Base-by-base conservation (phyloP, 345 rosid species). In the Citrus australasica region DNA sequence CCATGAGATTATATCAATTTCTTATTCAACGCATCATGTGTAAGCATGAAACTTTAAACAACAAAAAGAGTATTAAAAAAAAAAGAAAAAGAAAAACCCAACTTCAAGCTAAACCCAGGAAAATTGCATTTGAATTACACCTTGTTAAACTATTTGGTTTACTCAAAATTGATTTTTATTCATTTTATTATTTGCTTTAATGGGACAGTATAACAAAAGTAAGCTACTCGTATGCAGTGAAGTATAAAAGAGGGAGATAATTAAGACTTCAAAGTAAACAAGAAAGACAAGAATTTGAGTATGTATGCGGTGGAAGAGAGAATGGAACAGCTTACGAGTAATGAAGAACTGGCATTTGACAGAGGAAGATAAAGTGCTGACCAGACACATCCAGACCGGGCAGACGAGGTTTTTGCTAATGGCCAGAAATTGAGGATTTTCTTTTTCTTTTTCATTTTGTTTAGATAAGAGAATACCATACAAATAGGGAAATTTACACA, bases 281-380 rank as follows among this genome's bases (percentile, higher is more conserved):
- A 65, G 10, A 24, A 25, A 14, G 35, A 42, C 32, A 14, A 69
- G 55, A 69, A 2, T 24, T 69, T 40, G 48, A 8, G 14, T 9
- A 32, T 30, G 11, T 6, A 16, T 3, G 60, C 62, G 32, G 62
- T 53, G 21, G 3, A 60, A 30, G 62, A 9, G 19, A 24, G 67
- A 73, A 9, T n/a, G 27, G 40, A 21, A 24, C 7, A 25, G 8
- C 78, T 16, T 74, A 75, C 61, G n/a, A 32, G 32, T 13, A 37
- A 13, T 5, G 70, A 64, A 22, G 53, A 11, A 64, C 58, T 75
- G 78, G 46, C 78, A 75, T 64, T 48, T 53, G 78, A 48, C 22
- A 4, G 25, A 62, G 25, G 46, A 48, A 48, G 70, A 28, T 46
- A 24, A 28, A 30, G 69, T 8, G 30, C 32, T 13, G 58, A 63